Percentiles rank a stretch among this genome's conserved stretches.
Conservation (phyloP, 192 early-diverging fungal genomes). For the Entomortierella lignicola region DNA sequence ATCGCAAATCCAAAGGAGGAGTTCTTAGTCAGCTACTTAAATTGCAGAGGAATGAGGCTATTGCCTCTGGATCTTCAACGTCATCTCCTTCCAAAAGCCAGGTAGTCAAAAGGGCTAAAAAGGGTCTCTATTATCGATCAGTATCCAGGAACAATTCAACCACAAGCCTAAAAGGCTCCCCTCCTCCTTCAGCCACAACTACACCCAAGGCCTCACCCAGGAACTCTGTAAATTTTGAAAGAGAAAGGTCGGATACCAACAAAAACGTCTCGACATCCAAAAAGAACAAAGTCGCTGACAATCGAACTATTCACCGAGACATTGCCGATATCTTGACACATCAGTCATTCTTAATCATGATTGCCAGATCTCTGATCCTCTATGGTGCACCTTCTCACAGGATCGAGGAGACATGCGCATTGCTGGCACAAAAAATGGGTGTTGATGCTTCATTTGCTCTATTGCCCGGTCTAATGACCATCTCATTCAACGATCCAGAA, state of each 20-base stretch:
- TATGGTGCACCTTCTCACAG: constrained; percentile 55
- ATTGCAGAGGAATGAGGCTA: constrained; percentile 31
- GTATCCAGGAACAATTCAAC: constrained; percentile 28
- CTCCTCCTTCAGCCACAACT: constrained; percentile 13
- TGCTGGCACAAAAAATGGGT: constrained; percentile 37
- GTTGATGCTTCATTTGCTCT: constrained; percentile 51
- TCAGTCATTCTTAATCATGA: constrained; percentile 52
- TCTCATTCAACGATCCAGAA: constrained; percentile 57
- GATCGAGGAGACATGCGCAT: constrained; percentile 48
- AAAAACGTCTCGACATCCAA: not conserved
- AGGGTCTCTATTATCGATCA: constrained; percentile 35
- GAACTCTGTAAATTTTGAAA: constrained; percentile 25
- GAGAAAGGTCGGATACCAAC: not conserved
- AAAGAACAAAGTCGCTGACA: constrained; percentile 5
- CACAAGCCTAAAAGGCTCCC: constrained; percentile 12
- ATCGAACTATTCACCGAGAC: constrained; percentile 34
- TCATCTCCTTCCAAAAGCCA: not conserved
- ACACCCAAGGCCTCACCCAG: constrained; percentile 34
- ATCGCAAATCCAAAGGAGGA: constrained; percentile 40
- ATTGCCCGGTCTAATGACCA: constrained; percentile 54
- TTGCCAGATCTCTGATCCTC: constrained; percentile 42
- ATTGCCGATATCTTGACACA: constrained; percentile 42
- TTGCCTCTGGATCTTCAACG: constrained; percentile 6
- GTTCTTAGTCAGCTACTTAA: constrained; percentile 48
- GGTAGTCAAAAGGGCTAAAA: constrained; percentile 12